Percentiles rank a stretch among this genome's conserved stretches.
phyloP scores from a whole-genome alignment of 208 protist genomes.

The Leishmania guyanensis region DNA sequence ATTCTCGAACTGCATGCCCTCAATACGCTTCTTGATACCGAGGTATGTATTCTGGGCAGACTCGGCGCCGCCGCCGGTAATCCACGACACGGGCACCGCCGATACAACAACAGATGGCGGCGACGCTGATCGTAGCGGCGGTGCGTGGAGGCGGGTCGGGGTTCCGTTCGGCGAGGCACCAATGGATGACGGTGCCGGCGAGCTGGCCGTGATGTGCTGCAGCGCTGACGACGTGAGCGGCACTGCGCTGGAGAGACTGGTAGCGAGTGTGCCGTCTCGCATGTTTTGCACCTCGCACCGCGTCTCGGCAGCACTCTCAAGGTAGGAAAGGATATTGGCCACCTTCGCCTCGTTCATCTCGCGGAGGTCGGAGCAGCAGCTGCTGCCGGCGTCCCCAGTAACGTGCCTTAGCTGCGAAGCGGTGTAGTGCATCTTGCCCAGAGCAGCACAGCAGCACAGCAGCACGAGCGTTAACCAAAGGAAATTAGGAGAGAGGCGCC shows the following conservation, averaged over 20 bases:
- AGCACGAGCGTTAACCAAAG: background rate
- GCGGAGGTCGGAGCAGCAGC: constrained; percentile 75
- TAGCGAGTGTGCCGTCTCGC: constrained; percentile 19
- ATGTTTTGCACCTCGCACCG: background rate
- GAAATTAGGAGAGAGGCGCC: background rate
- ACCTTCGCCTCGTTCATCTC: constrained; percentile 91
- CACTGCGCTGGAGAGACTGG: constrained; percentile 23
- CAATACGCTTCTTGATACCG: constrained; percentile 84
- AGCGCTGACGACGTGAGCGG: constrained; percentile 42
- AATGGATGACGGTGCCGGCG: constrained; percentile 22
- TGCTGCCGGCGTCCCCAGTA: constrained; percentile 37
- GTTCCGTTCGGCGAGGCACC: background rate
- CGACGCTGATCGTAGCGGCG: background rate
- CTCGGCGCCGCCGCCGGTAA: constrained; percentile 31
- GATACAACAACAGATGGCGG: background rate
- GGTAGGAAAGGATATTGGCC: constrained; percentile 83
- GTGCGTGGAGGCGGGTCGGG: background rate
- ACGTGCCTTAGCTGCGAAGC: constrained; percentile 8
- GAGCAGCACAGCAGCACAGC: background rate
- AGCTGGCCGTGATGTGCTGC: constrained; percentile 33
- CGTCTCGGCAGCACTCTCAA: constrained; percentile 35
- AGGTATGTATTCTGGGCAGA: constrained; percentile 65
- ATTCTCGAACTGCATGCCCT: constrained; percentile 72
- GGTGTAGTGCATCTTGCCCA: background rate
- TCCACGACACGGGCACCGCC: constrained; percentile 14